Evolutionary conservation across 345 rosid species (phyloP).

Genomic region (Microcos paniculata): DNA sequence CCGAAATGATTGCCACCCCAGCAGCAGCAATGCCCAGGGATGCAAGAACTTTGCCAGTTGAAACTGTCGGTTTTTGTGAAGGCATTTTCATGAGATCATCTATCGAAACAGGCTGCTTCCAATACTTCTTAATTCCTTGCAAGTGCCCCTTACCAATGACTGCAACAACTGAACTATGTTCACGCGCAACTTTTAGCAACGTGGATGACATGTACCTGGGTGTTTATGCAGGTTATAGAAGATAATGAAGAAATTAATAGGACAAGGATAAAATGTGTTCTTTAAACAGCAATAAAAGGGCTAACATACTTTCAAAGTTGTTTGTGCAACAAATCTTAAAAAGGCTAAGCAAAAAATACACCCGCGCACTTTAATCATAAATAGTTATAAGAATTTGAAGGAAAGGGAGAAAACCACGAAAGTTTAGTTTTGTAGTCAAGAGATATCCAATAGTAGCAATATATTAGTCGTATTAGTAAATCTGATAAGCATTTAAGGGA

Average conservation of each 20-base stretch:
- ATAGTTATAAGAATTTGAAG: neutral
- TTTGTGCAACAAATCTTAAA: neutral
- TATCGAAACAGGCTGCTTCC: conserved; percentile 82
- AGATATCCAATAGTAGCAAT: neutral
- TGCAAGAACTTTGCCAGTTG: conserved; percentile 51
- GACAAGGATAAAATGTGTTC: neutral
- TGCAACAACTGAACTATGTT: conserved; percentile 83
- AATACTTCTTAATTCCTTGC: conserved; percentile 76
- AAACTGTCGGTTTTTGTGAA: conserved; percentile 36
- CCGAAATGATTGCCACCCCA: conserved; percentile 71
- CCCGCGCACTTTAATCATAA: neutral
- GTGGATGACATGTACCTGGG: conserved; percentile 86
- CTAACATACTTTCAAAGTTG: neutral
- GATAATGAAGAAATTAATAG: neutral
- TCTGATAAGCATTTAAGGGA: conserved; percentile 1
- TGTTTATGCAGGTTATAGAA: conserved; percentile 13
- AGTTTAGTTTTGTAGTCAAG: conserved; percentile 4
- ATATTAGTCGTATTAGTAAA: neutral
- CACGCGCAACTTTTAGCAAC: conserved; percentile 64
- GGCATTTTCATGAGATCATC: conserved; percentile 75
- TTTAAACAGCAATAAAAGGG: neutral
- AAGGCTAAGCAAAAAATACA: neutral
- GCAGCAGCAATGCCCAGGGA: conserved; percentile 68
- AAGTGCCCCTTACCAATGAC: conserved; percentile 99
- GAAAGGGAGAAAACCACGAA: neutral